Evolutionary conservation across 192 early-diverging fungal genomes (phyloP).

Genomic region (Ambispora gerdemannii): DNA sequence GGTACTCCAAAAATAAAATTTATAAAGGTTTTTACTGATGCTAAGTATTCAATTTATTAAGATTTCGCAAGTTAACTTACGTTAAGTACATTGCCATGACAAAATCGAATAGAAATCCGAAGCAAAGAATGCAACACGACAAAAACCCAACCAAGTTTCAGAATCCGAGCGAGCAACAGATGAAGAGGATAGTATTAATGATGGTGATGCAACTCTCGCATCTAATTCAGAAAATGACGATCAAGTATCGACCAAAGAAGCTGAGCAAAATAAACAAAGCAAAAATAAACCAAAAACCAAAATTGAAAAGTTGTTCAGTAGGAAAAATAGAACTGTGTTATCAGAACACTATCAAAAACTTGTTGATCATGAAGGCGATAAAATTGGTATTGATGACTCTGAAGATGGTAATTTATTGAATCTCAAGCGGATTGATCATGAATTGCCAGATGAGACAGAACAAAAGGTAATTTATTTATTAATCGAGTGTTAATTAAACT

Average conservation of each 20-base stretch:
- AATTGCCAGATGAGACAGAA: slow-evolving; percentile 55
- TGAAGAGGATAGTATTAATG: slow-evolving; percentile 39
- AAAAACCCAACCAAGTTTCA: slow-evolving; percentile 43
- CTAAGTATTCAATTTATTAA: slow-evolving; percentile 9
- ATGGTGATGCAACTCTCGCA: slow-evolving; percentile 32
- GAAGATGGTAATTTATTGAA: slow-evolving; percentile 82
- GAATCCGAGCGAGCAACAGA: slow-evolving; percentile 34
- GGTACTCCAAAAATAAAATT: slow-evolving; percentile 96
- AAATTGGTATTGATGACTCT: slow-evolving; percentile 40
- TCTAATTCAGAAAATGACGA: slow-evolving; percentile 34
- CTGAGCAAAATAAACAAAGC: no score
- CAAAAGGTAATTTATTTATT: slow-evolving; percentile 45
- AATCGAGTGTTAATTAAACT: slow-evolving; percentile 39
- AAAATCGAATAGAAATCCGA: slow-evolving; percentile 41
- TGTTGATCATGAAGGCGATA: slow-evolving; percentile 61
- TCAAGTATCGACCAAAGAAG: no score
- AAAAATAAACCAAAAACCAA: slow-evolving; percentile 61
- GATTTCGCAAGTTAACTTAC: not conserved
- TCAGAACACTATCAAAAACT: slow-evolving; percentile 89
- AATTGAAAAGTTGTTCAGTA: slow-evolving; percentile 88
- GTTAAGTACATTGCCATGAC: not conserved
- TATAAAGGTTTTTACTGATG: slow-evolving; percentile 50
- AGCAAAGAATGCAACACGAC: slow-evolving; percentile 71
- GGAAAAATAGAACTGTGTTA: slow-evolving; percentile 87
- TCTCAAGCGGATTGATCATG: slow-evolving; percentile 79